Evolutionary conservation across 257 asterid genomes (phyloP), one percentile per base, ranked within the genome.

Genomic region (Nicotiana paniculata): DNA sequence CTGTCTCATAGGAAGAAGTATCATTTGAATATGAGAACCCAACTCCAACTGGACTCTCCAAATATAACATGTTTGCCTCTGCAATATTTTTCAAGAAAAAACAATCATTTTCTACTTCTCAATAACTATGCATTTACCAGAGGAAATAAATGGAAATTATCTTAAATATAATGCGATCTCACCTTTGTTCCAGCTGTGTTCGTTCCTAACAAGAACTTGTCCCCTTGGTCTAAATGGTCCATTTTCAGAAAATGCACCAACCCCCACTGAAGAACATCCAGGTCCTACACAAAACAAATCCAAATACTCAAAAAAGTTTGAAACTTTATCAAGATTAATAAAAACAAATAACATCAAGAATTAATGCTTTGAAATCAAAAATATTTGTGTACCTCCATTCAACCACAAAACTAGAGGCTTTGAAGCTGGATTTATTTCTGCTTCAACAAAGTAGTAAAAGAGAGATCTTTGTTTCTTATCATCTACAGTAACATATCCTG

Each of bases 181-280:
- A 92, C 96, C 97, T 89, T 85, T 85, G n/a, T 92, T 92, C 97
- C 97, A 92, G 80, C 97, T 92, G 78, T 90, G 79, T 63, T 86
- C 90, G 87, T 92, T 92, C 81, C 83, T 83, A 32, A 88, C 85
- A 35, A 92, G 82, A 83, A 79, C 86, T 59, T 87, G 79, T 69
- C 92, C 93, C 64, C 85, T 85, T 67, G 97, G 94, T 70, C 92
- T 90, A 72, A 92, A 90, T 53, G 97, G 94, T 37, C 97, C 97
- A 86, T 92, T 90, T 89, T 92, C 94, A 85, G 94, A 92, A 79
- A 92, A 92, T 84, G 94, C 97, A 65, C 97, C 97, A 82, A 92
- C 93, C 24, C 97, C 97, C 86, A 90, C 85, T 37, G 94, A 92
- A 74, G 97, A 92, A 39, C 97, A 92, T 30, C 97, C 94, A 80